These are phyloP conservation scores for Lasiosphaeria miniovina DNA, from an alignment of 495 filamentous ascomycete genomes.

Conservation along the genomic window DNA sequence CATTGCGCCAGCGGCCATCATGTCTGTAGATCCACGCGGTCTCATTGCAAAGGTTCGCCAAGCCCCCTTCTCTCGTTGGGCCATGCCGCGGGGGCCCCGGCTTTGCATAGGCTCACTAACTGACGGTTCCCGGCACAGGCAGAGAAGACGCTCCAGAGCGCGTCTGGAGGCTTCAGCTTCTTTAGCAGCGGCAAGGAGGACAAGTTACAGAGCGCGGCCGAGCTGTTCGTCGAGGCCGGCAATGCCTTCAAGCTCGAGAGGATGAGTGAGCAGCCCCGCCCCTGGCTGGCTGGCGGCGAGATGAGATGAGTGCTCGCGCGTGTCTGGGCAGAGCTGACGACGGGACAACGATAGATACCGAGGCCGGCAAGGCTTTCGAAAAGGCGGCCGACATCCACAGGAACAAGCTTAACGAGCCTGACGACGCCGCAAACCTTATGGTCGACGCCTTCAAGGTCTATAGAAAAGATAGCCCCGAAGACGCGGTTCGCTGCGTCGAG, in stretches of 20 bases:
- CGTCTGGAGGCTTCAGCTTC: conserved; percentile 66
- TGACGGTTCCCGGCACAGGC: conserved; percentile 55
- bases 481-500: conserved; percentile 71
- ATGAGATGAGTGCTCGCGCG: too few species aligned
- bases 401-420: conserved; percentile 76
- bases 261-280: conserved; percentile 47
- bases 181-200: conserved; percentile 72
- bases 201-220: conserved; percentile 80
- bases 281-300: not conserved
- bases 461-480: conserved; percentile 72
- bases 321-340: conserved; percentile 10
- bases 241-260: conserved; percentile 77
- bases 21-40: conserved; percentile 47
- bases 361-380: conserved; percentile 78
- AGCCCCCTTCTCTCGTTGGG: not conserved
- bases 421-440: conserved; percentile 80
- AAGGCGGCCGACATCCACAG: conserved; percentile 72
- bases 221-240: conserved; percentile 75
- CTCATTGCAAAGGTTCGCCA: conserved; percentile 43
- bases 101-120: conserved; percentile 18
- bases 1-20: conserved; percentile 20
- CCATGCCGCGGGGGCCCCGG: not conserved
- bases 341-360: conserved; percentile 52
- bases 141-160: conserved; percentile 68
- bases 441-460: conserved; percentile 77